These are phyloP conservation scores for Dionaea muscipula DNA, from an alignment of 179 eudicot genomes.

Conservation along the genomic window DNA sequence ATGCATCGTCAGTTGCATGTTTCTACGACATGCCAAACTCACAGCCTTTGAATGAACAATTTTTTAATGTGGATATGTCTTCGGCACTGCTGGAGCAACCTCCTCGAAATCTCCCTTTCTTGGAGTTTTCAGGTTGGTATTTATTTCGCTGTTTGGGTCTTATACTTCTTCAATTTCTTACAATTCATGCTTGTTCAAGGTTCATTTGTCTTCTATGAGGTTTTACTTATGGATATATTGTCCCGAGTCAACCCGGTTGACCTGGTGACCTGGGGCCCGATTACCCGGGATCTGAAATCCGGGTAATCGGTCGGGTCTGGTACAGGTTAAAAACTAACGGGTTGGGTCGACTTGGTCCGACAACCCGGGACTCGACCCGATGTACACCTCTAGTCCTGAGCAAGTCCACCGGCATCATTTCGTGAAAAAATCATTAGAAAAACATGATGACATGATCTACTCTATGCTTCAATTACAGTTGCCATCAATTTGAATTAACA, in stretches of 20 bases:
- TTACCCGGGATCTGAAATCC: no score
- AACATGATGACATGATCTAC: neutral
- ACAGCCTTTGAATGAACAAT: slow-evolving; percentile 34
- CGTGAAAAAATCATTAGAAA: neutral
- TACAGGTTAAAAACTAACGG: no score
- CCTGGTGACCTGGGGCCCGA: no score
- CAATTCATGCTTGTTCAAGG: neutral
- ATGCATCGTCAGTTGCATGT: slow-evolving; percentile 44
- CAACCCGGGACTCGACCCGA: no score
- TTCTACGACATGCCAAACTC: slow-evolving; percentile 43
- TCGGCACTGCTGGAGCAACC: slow-evolving; percentile 48
- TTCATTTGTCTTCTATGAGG: neutral
- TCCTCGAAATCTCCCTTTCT: slow-evolving; percentile 49
- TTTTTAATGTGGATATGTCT: slow-evolving; percentile 35
- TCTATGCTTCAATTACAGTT: neutral
- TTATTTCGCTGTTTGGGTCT: slow-evolving; percentile 27
- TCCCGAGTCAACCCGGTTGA: neutral
- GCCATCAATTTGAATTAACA: neutral
- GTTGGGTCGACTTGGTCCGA: no score
- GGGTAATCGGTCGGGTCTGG: no score
- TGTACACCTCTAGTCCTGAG: no score
- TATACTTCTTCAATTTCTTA: neutral
- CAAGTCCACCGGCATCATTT: no score
- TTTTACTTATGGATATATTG: neutral
- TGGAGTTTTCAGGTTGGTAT: slow-evolving; percentile 56